Evolutionary conservation across 306 rosid genomes (phyloP).

Genomic region (Fagus sylvatica): DNA sequence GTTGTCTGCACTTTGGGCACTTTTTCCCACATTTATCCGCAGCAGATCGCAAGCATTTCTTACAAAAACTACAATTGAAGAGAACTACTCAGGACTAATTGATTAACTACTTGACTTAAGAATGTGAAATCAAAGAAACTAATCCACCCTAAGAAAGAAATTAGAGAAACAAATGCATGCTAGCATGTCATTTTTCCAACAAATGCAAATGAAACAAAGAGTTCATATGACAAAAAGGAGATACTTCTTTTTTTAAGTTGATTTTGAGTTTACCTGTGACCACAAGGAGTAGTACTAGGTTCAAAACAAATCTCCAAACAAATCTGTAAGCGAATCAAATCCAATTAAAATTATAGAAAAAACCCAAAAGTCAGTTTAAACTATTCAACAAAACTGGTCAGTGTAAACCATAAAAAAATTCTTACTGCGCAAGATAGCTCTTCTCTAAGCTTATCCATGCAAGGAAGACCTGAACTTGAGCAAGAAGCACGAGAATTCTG

Average conservation of each 20-base stretch:
- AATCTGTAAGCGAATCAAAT: slow-evolving; percentile 48
- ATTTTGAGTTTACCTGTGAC: slow-evolving; percentile 69
- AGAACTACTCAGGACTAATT: background rate
- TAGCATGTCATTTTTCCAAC: background rate
- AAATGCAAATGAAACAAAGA: no score
- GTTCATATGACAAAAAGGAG: background rate
- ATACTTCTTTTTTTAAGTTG: background rate
- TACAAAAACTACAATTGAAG: slow-evolving; percentile 66
- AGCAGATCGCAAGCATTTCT: slow-evolving; percentile 78
- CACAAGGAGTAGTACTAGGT: slow-evolving; percentile 97
- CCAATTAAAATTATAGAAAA: background rate
- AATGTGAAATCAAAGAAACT: background rate
- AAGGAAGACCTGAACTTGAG: slow-evolving; percentile 54
- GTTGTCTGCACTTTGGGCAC: slow-evolving; percentile 94
- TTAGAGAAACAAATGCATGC: background rate
- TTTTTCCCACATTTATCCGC: slow-evolving; percentile 91
- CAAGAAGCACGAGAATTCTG: slow-evolving; percentile 38
- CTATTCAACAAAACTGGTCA: background rate
- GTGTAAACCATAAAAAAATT: slow-evolving; percentile 1
- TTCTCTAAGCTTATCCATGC: slow-evolving; percentile 82
- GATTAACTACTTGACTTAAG: background rate
- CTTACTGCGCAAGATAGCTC: slow-evolving; percentile 98
- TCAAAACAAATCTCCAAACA: slow-evolving; percentile 94
- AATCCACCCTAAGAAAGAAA: background rate
- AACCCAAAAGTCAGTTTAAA: background rate